Evolutionary conservation across 2,329 filamentous ascomycete species (phyloP).

Genomic region (Botrytis sinoallii): DNA sequence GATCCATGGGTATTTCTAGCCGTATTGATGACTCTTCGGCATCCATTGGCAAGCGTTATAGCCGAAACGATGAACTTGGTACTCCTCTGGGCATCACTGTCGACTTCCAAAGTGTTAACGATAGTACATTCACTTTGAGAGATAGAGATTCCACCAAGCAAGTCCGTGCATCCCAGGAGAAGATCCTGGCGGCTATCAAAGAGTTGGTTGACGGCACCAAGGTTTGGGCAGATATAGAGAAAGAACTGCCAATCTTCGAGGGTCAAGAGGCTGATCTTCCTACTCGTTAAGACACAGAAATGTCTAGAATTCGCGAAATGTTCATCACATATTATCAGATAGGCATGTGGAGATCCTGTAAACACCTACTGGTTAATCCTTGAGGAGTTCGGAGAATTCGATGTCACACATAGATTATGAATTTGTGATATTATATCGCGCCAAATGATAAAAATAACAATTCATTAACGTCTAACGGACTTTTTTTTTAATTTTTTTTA

Average conservation of each 20-base stretch:
- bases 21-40: constrained; percentile 87
- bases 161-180: constrained; percentile 78
- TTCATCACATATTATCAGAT: not conserved
- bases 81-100: constrained; percentile 92
- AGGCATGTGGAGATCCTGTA: constrained; percentile 6
- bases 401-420: not conserved
- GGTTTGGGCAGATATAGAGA: constrained; percentile 66
- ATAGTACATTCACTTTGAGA: constrained; percentile 80
- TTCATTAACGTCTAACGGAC: not conserved
- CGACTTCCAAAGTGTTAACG: constrained; percentile 92
- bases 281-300: constrained; percentile 21
- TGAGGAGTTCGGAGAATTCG: not conserved
- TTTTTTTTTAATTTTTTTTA: too few species aligned
- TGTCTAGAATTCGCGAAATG: not conserved
- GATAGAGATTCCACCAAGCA: constrained; percentile 90
- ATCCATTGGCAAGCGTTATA: constrained; percentile 91
- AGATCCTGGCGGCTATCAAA: constrained; percentile 70
- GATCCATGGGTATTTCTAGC: constrained; percentile 73
- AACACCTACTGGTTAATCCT: constrained; percentile 1
- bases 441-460: not conserved
- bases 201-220: constrained; percentile 49
- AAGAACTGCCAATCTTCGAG: constrained; percentile 80
- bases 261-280: constrained; percentile 56
- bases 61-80: constrained; percentile 91
- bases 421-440: not conserved